Base-by-base conservation (phyloP, 148 eudicot genomes). In the Rheum nobile region DNA sequence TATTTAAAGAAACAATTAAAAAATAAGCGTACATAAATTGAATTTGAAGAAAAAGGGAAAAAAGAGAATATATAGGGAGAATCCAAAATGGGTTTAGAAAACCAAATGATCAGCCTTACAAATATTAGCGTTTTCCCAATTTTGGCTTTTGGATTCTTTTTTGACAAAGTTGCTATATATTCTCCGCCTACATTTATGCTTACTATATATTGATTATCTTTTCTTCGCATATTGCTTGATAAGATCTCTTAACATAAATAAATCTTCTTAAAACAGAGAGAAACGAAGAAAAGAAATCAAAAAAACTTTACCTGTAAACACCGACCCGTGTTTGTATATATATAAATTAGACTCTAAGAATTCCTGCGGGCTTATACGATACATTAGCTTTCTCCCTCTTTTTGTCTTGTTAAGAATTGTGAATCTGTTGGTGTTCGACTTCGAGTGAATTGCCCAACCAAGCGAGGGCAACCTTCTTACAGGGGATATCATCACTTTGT, bases 121-220 rank as follows among this genome's bases (percentile, higher is more conserved):
- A 65, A 65, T 31, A 65, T 65, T 65, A 65, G 70, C 21, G 6
- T 31, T 31, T 65, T 31, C 39, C 39, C 38, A 32, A 57, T 9
- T 57, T 57, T 57, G 34, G 67, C 12, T 1, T 11, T 59, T 31
- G 21, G 21, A 31, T 29, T 31, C n/a, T 65, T 31, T 34, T 16
- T 65, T 65, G 39, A 32, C 22, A 65, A 31, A 65, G 39, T 65
- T 65, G 39, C 70, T 65, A 65, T 65, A 34, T 34, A 34, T 61
- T 61, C 67, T 61, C 67, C 19, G 2, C 70, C 70, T 34, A 65
- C 32, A 32, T 65, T 65, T 65, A 65, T 34, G 38, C 70, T 34
- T 65, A 65, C 70, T 65, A 65, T 63, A 31, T 65, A 65, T 65
- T 14, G 70, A 24, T 50, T 50, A 50, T 50, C 57, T 50, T 65